Evolutionary conservation across 2,329 filamentous ascomycete species (phyloP), one percentile per base, ranked within the genome.

Genomic region (Colletotrichum sp.): DNA sequence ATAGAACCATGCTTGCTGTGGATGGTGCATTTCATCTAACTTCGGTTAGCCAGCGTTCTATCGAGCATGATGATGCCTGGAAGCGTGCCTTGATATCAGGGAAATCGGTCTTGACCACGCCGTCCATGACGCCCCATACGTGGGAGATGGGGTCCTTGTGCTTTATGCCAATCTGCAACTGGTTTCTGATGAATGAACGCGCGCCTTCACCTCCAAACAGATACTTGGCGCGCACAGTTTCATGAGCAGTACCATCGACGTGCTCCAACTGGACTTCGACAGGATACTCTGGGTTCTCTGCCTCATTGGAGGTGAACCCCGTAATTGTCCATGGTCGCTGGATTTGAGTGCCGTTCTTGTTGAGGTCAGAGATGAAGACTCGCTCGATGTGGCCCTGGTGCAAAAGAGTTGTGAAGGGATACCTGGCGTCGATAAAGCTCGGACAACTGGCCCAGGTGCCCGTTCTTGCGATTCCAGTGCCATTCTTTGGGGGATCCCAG

Each of bases 391-490:
- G 84, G 8, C 93, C 94, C 81, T 95, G 93, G 80, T 95, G 93
- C 15, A 95, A 85, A 3, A 94, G 89, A 2, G 93, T 92, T 67
- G 93, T 94, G 80, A 94, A 94, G 6, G 92, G 92, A 79, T 93
- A 95, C 66, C 93, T 89, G 16, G 93, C 92, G 71, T 94, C 92
- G 74, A 95, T 93, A 84, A 98, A 98, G 79, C 91, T 92, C 1
- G 96, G 96, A 85, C 96, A 98, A 82, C 94, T 96, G 7, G 95
- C 94, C 95, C 95, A 98, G 7, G 92, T 93, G 32, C 92, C 92
- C 2, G 93, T 95, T 78, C 93, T 88, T 36, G 88, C 86, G 77
- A 95, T 94, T 36, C 92, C 90, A 59, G 87, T 85, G 39, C 87
- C 87, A 59, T 89, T 91, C 36, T 84, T 82, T 2, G 87, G 86